Conservation (phyloP, 1,284 basidiomycete genomes). For the Boletus smithii region DNA sequence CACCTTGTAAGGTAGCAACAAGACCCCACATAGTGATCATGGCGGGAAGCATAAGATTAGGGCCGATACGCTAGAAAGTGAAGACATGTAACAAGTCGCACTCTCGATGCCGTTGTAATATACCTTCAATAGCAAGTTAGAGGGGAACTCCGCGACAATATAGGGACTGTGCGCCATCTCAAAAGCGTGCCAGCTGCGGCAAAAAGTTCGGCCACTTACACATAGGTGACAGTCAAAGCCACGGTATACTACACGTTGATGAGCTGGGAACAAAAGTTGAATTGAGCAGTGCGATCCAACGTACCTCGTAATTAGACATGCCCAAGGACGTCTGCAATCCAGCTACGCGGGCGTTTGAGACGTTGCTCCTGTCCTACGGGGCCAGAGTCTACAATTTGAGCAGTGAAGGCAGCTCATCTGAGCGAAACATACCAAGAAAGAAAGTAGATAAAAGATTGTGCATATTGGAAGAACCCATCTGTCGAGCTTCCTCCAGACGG, state of each 20-base stretch:
- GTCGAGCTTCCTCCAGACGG: constrained; percentile 50
- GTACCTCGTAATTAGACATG: constrained; percentile 47
- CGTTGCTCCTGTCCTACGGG: constrained; percentile 42
- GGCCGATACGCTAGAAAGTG: constrained; percentile 47
- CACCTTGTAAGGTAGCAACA: constrained; percentile 52
- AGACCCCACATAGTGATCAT: constrained; percentile 59
- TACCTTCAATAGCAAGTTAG: constrained; percentile 55
- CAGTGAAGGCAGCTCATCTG: not conserved
- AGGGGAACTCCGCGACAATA: constrained; percentile 56
- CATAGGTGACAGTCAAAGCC: constrained; percentile 51
- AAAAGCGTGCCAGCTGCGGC: not conserved
- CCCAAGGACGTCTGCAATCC: constrained; percentile 52
- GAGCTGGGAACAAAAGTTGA: not conserved
- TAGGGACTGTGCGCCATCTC: constrained; percentile 44
- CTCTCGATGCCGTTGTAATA: not conserved
- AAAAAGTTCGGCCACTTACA: constrained; percentile 33
- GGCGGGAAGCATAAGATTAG: constrained; percentile 53
- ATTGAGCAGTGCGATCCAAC: too few relatives aligned
- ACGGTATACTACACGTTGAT: constrained; percentile 41
- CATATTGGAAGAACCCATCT: constrained; percentile 46
- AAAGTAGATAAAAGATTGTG: constrained; percentile 48
- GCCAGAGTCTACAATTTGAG: not conserved
- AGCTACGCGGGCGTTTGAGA: constrained; percentile 58
- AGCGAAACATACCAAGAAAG: constrained; percentile 43
- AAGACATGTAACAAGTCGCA: not conserved